Base-by-base conservation (phyloP, 208 protist genomes). In the Herpetomonas muscarum region DNA sequence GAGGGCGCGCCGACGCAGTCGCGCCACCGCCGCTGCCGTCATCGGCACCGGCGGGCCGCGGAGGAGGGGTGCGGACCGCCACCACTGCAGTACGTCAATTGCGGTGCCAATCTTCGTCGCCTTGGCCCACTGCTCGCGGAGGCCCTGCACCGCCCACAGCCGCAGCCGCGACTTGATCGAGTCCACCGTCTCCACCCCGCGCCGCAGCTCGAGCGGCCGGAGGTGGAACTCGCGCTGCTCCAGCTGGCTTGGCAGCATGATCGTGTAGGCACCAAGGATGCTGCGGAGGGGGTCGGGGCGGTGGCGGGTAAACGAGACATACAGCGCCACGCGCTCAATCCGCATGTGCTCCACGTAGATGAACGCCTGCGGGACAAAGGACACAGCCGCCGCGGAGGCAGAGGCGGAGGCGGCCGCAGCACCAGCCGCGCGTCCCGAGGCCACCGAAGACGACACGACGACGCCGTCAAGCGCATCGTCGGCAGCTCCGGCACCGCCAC, bases 101-200 rank as follows among this genome's bases (percentile, higher is more conserved):
- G 87, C 54, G 0, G 75, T 75, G 31, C 80, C 81, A 21, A 93
- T 61, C 53, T 77, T 76, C 24, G 86, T 93, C 13, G 79, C 66
- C 55, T 93, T 93, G 1, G 86, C 78, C 86, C 86, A 90, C 70
- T 93, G 86, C 56, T 74, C 60, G 22, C 74, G 57, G 31, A 89
- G 71, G 42, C 81, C 79, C 44, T 81, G 67, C 41, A 81, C 42
- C 1, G 63, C 49, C 86, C 86, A 93, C 15, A 49, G 64, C 42
- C 54, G 31, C 19, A 82, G 48, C 10, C 70, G 74, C 26, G 64
- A 46, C 19, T 54, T 59, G 47, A 90, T 50, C 39, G 79, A 79
- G 15, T 56, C 62, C 5, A 60, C 57, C 44, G 82, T 90, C 47
- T 80, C 77, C 19, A 83, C 61, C 37, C 66, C 55, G 54, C 75